Percentiles rank a stretch among this genome's conserved stretches.
phyloP scores from a whole-genome alignment of 176 grass and related monocot genomes.

The Saccharum spontaneum region DNA sequence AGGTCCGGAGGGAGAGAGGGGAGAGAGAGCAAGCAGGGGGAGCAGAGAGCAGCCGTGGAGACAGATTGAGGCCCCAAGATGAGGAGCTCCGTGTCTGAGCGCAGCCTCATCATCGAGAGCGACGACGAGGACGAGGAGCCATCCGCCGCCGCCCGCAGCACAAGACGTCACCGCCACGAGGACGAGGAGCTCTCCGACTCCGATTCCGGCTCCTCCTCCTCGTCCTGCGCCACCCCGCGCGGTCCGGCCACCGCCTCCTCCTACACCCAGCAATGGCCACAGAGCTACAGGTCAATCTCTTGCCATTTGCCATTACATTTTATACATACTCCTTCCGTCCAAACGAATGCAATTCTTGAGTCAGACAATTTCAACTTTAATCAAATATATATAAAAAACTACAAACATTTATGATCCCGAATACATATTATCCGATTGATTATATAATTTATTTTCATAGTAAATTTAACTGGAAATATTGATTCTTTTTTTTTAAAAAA shows the following conservation, averaged over 20 bases:
- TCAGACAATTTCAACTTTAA: too few relatives aligned
- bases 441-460: too few relatives aligned
- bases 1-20: neutral
- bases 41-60: too few relatives aligned
- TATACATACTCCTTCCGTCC: too few relatives aligned
- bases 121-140: constrained; percentile 34
- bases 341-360: too few relatives aligned
- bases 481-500: too few relatives aligned
- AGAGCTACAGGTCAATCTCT: constrained; percentile 83
- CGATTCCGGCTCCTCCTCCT: constrained; percentile 45
- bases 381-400: too few relatives aligned
- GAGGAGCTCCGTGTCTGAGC: constrained; percentile 65
- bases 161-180: neutral
- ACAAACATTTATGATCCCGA: too few relatives aligned
- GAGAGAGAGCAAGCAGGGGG: too few relatives aligned
- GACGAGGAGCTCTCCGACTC: neutral
- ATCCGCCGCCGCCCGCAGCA: neutral
- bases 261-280: constrained; percentile 83
- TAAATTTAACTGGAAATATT: too few relatives aligned
- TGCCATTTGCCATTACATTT: neutral
- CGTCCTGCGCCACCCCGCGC: constrained; percentile 46
- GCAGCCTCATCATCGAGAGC: constrained; percentile 63
- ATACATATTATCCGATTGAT: too few relatives aligned
- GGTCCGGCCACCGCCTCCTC: constrained; percentile 52
- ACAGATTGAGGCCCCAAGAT: constrained; percentile 1